These are phyloP conservation scores for Terfezia boudieri DNA, from an alignment of 495 filamentous ascomycete species.

Conservation along the genomic window DNA sequence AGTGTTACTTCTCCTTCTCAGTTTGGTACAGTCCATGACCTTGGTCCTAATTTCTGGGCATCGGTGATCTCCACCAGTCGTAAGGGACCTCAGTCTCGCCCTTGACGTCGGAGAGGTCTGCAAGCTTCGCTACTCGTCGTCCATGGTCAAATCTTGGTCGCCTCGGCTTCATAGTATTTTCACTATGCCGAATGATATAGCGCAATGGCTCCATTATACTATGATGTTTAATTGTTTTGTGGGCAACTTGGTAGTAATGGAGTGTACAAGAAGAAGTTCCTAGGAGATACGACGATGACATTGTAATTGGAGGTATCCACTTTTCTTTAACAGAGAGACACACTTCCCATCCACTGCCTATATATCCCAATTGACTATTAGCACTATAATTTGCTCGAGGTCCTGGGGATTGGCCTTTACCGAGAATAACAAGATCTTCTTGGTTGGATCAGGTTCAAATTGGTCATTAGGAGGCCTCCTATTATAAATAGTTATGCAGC, in stretches of 20 bases:
- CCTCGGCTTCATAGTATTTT: constrained; percentile 97
- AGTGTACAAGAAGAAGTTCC: constrained; percentile 99
- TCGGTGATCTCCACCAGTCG: constrained; percentile 94
- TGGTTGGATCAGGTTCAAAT: constrained; percentile 52
- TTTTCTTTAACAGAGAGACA: constrained; percentile 91
- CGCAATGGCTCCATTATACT: constrained; percentile 98
- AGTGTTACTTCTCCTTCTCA: constrained; percentile 71
- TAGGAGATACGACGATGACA: constrained; percentile 84
- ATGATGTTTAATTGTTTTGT: constrained; percentile 85
- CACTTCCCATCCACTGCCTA: constrained; percentile 77
- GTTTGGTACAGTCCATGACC: constrained; percentile 96
- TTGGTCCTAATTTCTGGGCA: constrained; percentile 86
- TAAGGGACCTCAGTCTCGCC: constrained; percentile 88
- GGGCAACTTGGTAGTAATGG: constrained; percentile 92
- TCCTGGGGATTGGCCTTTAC: constrained; percentile 28
- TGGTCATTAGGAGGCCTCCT: constrained; percentile 67
- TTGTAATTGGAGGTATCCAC: constrained; percentile 98
- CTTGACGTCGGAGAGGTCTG: constrained; percentile 82
- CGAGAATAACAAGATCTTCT: constrained; percentile 94
- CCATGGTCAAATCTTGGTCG: constrained; percentile 85
- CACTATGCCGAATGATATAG: constrained; percentile 82
- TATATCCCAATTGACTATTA: neutral
- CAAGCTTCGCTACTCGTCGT: constrained; percentile 65
- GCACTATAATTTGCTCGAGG: neutral
- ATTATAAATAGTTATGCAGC: constrained; percentile 54